Percentiles rank a stretch among this genome's conserved stretches.
Conservation (phyloP, 306 rosid species). For the Clitoria ternatea region DNA sequence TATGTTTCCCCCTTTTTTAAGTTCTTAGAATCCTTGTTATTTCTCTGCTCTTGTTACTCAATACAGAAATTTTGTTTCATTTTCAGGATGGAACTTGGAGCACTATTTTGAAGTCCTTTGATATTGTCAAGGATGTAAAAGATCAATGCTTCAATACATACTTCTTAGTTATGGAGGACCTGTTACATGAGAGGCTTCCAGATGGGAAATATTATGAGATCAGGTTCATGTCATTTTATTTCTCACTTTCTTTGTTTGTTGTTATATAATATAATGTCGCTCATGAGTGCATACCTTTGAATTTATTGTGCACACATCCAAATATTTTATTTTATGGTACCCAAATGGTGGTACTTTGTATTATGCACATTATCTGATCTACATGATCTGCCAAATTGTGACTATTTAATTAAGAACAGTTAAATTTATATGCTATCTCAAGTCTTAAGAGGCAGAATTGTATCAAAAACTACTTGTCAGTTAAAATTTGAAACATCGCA, state of each 20-base stretch:
- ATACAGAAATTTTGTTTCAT: conserved; percentile 25
- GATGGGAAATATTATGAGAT: conserved; percentile 65
- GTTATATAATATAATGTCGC: background rate
- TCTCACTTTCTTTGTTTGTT: background rate
- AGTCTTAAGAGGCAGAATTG: background rate
- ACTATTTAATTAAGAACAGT: too few species aligned
- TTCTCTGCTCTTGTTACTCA: conserved; percentile 14
- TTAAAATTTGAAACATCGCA: too few species aligned
- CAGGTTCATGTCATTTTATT: conserved; percentile 42
- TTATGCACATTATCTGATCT: background rate
- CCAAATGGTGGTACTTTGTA: background rate
- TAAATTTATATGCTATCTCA: too few species aligned
- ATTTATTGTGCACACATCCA: background rate
- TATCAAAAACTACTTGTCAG: too few species aligned
- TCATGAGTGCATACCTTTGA: background rate
- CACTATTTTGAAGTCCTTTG: conserved; percentile 49
- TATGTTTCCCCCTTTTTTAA: conserved; percentile 44
- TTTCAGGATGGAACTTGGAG: conserved; percentile 81
- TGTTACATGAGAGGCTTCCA: conserved; percentile 43
- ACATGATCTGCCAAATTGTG: background rate
- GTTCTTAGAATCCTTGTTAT: conserved; percentile 4
- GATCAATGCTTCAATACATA: conserved; percentile 70
- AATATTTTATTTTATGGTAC: background rate
- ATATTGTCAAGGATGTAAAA: conserved; percentile 59
- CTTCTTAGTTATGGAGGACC: conserved; percentile 67